Evolutionary conservation across 2,329 filamentous ascomycete species (phyloP), one percentile per base, ranked within the genome.

Genomic region (Epichloe brachyelytri): DNA sequence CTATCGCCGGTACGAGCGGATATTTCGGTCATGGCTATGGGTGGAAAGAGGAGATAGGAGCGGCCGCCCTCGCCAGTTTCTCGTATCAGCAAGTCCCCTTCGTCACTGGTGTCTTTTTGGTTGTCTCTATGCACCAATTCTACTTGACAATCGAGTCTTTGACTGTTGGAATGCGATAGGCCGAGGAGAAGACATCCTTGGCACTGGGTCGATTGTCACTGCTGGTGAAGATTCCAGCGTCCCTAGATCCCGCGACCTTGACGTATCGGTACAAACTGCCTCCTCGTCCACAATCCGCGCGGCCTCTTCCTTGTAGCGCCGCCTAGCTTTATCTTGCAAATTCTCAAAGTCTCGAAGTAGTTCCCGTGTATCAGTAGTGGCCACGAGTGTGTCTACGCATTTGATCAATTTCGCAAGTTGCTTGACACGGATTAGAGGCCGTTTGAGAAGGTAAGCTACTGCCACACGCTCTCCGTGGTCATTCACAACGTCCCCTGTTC

Each of bases 111-210:
- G 46, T 79, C 78, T n/a, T 77, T 74, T 22, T 81, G 74, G 58
- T 88, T 88, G 62, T 97, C 91, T 62, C 93, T 81, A 56, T 91
- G 78, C 14, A 97, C 76, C 33, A 98, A 65, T 64, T 98, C 93
- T 15, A 95, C 80, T 58, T 86, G 86, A 63, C 93, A 96, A 59
- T 88, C 88, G 43, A 98, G 76, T 54, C 89, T 77, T 64, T 97
- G 91, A 2, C 91, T 90, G 60, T 80, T 95, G 1, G 91, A 95
- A 65, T 98, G 93, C 48, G 79, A 76, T 14, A 98, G 69, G 54
- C 90, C 84, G 59, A 98, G 75, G 86, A 85, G 64, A 98, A 98
- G 58, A 85, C 82, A 65, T 98, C 93, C 60, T 95, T 85, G 44
- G 91, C 90, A 56, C 81, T 83, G 79, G 75, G 61, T 95, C 83